These are phyloP conservation scores for Spiraea crenata DNA, from an alignment of 331 rosid genomes.

Conservation along the genomic window DNA sequence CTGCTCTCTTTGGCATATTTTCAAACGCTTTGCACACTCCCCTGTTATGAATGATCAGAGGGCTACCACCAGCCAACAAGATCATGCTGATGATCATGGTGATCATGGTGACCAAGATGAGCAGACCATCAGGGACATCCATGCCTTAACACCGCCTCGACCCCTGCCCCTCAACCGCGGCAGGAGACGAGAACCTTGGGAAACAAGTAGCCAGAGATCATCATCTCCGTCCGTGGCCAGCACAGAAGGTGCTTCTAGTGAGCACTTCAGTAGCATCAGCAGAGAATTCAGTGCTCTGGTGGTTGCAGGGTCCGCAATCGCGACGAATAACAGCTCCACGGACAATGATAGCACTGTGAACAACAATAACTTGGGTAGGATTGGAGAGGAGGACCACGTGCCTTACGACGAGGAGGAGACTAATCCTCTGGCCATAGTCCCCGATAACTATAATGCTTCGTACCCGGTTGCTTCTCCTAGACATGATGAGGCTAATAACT, in stretches of 20 bases:
- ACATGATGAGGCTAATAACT: neutral
- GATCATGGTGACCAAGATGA: constrained; percentile 39
- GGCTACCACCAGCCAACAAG: constrained; percentile 28
- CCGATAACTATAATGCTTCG: constrained; percentile 39
- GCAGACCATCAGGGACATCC: constrained; percentile 67
- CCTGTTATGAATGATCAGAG: constrained; percentile 42
- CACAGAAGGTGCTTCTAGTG: constrained; percentile 50
- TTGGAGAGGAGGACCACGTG: constrained; percentile 66
- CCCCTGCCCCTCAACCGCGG: constrained; percentile 31
- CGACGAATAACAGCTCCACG: constrained; percentile 18
- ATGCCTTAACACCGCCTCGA: constrained; percentile 70
- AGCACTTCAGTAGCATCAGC: constrained; percentile 79
- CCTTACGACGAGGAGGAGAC: constrained; percentile 39
- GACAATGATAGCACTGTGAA: constrained; percentile 8
- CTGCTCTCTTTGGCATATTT: neutral
- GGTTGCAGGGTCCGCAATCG: constrained; percentile 71
- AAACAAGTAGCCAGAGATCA: constrained; percentile 56
- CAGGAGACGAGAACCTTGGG: constrained; percentile 61
- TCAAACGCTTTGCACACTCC: constrained; percentile 8
- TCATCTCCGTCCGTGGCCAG: constrained; percentile 59
- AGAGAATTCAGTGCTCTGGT: constrained; percentile 93
- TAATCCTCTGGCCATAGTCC: constrained; percentile 50
- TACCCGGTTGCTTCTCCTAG: constrained; percentile 33
- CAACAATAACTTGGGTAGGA: constrained; percentile 43
- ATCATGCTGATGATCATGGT: constrained; percentile 31